Base-by-base conservation (phyloP, 2,329 filamentous ascomycete genomes). In the Alternaria longipes region DNA sequence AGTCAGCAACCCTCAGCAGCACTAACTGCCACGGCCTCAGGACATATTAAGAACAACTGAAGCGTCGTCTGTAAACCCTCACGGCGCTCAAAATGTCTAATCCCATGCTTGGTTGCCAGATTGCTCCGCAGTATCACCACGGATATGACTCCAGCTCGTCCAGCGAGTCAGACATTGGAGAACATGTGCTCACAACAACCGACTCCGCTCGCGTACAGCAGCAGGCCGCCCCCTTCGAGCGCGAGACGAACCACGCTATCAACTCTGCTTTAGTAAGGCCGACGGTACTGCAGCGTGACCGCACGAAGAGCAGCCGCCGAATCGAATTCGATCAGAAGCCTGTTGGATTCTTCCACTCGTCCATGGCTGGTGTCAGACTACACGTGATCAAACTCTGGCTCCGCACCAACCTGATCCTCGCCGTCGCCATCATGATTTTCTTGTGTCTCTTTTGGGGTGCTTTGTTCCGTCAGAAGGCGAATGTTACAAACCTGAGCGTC, bases 401-500 rank as follows among this genome's bases (percentile, higher is more conserved):
- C 16, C 62, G 66, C 34, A 75, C 71, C 16, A 75, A 74, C 60
- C 40, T 73, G 9, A 69, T 74, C n/a, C 71, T 74, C 20, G 56
- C 64, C 6, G 20, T 68, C 5, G 67, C 70, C 5, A 71, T 76
- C 44, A 63, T 75, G 59, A 58, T 47, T 14, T 64, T 74, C 36
- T 65, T 76, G 9, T 68, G 69, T 41, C 57, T 75, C 8, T 74
- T 72, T 53, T 76, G 72, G 73, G 73, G 72, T 26, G 73, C 68
- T 9, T 56, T 75, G n/a, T 73, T 74, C 44, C 60, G 64, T 16
- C 68, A 74, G 44, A 66, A 66, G 22, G 58, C 67, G 1, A 63
- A 66, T 8, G 59, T 70, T 9, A 52, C 55, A 12, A 75, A 78
- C 0, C 74, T 90, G 8, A 81, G 79, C 6, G 80, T 90, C 12